Conservation (phyloP, 2,329 filamentous ascomycete genomes). For the Davidsoniella virescens region DNA sequence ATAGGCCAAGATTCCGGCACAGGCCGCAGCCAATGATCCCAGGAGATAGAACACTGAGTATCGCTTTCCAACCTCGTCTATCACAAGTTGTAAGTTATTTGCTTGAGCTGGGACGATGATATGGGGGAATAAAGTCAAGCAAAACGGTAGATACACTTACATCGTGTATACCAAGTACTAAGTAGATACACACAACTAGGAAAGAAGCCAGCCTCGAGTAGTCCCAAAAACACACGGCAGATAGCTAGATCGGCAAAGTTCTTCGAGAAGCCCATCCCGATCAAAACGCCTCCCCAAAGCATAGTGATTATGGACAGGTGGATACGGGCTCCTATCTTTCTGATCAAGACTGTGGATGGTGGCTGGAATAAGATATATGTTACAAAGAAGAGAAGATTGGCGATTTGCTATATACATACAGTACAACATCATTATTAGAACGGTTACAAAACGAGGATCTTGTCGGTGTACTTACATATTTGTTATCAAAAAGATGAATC, state of each 20-base stretch:
- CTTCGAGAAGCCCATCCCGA: conserved; percentile 47
- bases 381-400: conserved; percentile 59
- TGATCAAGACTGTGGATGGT: conserved; percentile 51
- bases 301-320: conserved; percentile 39
- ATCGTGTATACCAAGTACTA: conserved; percentile 57
- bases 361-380: conserved; percentile 58
- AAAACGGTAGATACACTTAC: conserved; percentile 22
- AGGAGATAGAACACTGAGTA: conserved; percentile 55
- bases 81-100: background rate
- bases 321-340: conserved; percentile 45
- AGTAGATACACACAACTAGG: conserved; percentile 54
- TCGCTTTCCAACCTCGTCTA: conserved; percentile 51
- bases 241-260: conserved; percentile 35
- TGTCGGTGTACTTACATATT: conserved; percentile 24
- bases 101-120: background rate
- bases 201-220: conserved; percentile 57
- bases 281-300: conserved; percentile 44
- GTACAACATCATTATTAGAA: background rate
- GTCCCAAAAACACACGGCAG: conserved; percentile 41
- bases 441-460: background rate
- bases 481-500: conserved; percentile 28
- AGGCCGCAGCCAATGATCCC: conserved; percentile 48
- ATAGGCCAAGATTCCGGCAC: conserved; percentile 53
- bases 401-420: conserved; percentile 23
- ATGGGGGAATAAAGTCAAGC: background rate